These are phyloP conservation scores for Sphaerosporella brunnea DNA, from an alignment of 495 filamentous ascomycete species.

Conservation along the genomic window DNA sequence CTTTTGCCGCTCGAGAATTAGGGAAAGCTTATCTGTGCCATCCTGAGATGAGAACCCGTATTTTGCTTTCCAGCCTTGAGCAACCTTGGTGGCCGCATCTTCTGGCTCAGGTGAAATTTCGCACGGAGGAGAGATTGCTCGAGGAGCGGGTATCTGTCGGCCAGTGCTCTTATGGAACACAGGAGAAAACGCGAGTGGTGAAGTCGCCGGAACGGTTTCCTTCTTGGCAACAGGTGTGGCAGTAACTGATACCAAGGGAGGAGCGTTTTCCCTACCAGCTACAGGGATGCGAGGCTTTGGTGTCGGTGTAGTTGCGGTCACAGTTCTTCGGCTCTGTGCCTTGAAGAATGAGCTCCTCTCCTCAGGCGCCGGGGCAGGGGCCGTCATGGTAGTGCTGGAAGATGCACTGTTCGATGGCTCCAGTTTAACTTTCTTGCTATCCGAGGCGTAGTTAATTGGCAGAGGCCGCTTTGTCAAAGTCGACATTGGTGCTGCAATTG, in stretches of 20 bases:
- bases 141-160: too few relatives aligned
- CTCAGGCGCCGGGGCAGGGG: slow-evolving; percentile 9
- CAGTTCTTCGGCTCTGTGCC: slow-evolving; percentile 2
- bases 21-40: neutral
- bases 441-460: neutral
- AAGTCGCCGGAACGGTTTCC: too few relatives aligned
- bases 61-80: slow-evolving; percentile 6
- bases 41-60: neutral
- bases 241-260: too few relatives aligned
- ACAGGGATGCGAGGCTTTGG: neutral
- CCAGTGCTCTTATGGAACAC: too few relatives aligned
- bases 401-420: slow-evolving; percentile 1
- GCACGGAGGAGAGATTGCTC: too few relatives aligned
- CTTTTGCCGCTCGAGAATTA: neutral
- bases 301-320: neutral
- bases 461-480: slow-evolving; percentile 9
- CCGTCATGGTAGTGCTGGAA: neutral
- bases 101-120: too few relatives aligned
- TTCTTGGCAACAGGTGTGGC: too few relatives aligned
- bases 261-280: too few relatives aligned
- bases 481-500: slow-evolving; percentile 9
- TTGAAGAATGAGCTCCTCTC: slow-evolving; percentile 19
- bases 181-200: too few relatives aligned
- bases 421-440: neutral
- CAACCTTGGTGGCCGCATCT: neutral